Base-by-base conservation (phyloP, 2,329 filamentous ascomycete genomes). In the Xylariales sp. region DNA sequence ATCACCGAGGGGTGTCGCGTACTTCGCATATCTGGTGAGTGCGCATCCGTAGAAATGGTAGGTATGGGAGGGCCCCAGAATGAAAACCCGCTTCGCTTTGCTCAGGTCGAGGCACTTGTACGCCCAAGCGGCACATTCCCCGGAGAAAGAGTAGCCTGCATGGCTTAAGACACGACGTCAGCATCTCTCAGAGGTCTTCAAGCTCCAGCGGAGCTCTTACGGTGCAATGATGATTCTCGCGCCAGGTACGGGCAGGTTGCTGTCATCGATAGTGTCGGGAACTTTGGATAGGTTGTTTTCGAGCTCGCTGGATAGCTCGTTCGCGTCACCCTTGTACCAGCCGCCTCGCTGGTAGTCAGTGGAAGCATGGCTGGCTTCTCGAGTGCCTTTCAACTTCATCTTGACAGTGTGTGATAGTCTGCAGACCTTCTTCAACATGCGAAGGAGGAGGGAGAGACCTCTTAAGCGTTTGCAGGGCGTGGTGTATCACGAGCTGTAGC, bases 61-160 rank as follows among this genome's bases (percentile, higher is more conserved):
- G 36, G 91, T 88, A 57, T 98, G 93, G 1, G 91, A 96, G 3
- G 93, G 93, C 0, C 93, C 93, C 12, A 98, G 78, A 31, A 98
- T 72, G 58, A 98, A 97, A 49, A 98, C 78, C 3, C 89, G 84
- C 64, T 94, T 95, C 18, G 82, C 84, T 46, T 80, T 78, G 45
- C 80, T 83, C 42, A 97, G 74, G 61, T 97, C 89, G 37, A 95
- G 81, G 5, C 79, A 78, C 64, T 88, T 93, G 68, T 97, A 98
- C 7, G 93, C 93, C 82, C 88, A 97, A 31, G 90, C 93, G 31
- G 93, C 93, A 51, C 88, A 91, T 28, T 83, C 79, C 6, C 93
- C 93, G 4, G 93, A 98, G 70, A 91, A 97, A 2, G 78, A 70
- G 67, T 95, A 98, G 46, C 93, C 93, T 45, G 93, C 93, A 63